Evolutionary conservation across 768 basidiomycete genomes (phyloP), one percentile per base, ranked within the genome.

Genomic region (Phlegmacium glaucopus): DNA sequence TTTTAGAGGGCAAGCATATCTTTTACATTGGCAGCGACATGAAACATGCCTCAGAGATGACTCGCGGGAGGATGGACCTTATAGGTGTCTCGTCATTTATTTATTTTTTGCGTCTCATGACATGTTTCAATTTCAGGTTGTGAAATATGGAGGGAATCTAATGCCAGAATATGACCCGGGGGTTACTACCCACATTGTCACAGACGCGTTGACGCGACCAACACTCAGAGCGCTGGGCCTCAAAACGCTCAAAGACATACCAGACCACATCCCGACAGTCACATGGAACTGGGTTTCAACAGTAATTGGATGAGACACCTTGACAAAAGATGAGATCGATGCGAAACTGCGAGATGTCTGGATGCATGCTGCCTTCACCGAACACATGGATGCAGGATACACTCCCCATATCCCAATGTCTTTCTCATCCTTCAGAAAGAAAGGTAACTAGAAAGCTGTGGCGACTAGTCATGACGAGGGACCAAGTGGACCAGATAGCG

Each of bases 121-220:
- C 29, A 11, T 29, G 26, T 39, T 7, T 45, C 42, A 42, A 18
- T 25, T 28, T 18, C 52, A 90, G 88, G 77, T 91, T 34, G 69
- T 82, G 36, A 71, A 69, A 49, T 66, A 79, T 51, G 89, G 89
- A 9, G 89, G 79, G 37, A 78, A 72, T 17, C 66, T 90, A 18
- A 63, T 79, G 32, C 74, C 85, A 2, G 67, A 56, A 29, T 90
- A 78, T 55, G 81, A 90, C 51, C 66, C 79, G 3, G 51, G 57
- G 4, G 51, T 61, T 7, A 77, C 85, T 25, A 88, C 88, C 4
- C 85, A 89, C 55, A 82, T 91, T 44, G 71, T 90, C 27, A 79
- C 80, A 6, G 80, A 79, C 42, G 61, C 65, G 4, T 51, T 51
- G 34, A 42, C 44, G 28, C 43, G 48, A 11, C 47, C 68, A 12